Percentiles rank a stretch among this genome's conserved stretches.
phyloP scores from a whole-genome alignment of 2,329 filamentous ascomycete genomes.

The Paecilomyces dactylethromorphus region DNA sequence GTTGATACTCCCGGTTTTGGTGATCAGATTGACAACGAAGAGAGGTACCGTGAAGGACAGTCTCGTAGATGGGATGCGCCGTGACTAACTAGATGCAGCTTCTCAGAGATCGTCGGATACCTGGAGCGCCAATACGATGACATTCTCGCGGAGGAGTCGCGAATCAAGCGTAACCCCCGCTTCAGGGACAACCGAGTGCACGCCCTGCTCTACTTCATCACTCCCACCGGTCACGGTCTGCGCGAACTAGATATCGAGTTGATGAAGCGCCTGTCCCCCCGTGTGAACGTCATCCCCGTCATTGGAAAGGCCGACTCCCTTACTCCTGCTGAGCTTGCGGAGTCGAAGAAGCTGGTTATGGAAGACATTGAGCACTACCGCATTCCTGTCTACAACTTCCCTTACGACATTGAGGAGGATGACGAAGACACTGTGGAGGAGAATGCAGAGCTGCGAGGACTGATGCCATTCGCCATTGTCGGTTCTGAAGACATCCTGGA shows the following conservation, averaged over 20 bases:
- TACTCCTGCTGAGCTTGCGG: conserved; percentile 89
- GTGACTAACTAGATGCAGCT: conserved; percentile 51
- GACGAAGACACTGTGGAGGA: conserved; percentile 99
- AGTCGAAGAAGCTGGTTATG: conserved; percentile 99
- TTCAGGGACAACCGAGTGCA: conserved; percentile 99
- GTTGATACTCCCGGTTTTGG: conserved; percentile 98
- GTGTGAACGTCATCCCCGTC: conserved; percentile 97
- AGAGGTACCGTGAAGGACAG: conserved; percentile 57
- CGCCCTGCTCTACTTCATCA: conserved; percentile 98
- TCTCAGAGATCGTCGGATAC: conserved; percentile 95
- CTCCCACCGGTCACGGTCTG: conserved; percentile 92
- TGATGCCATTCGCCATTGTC: conserved; percentile 99
- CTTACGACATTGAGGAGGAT: conserved; percentile 98
- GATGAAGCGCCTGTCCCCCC: conserved; percentile 97
- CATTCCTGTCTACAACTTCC: conserved; percentile 99
- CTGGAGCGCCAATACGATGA: conserved; percentile 99
- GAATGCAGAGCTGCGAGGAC: conserved; percentile 90
- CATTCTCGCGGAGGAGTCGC: conserved; percentile 97
- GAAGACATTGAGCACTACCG: conserved; percentile 99
- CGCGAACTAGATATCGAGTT: conserved; percentile 98
- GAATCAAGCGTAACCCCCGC: conserved; percentile 99
- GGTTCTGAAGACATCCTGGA: conserved; percentile 94
- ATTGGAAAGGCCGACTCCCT: conserved; percentile 98
- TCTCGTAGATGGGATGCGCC: not conserved
- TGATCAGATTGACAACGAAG: conserved; percentile 98